phyloP scores from a whole-genome alignment of 2,329 filamentous ascomycete genomes.

The Graphium sp. region DNA sequence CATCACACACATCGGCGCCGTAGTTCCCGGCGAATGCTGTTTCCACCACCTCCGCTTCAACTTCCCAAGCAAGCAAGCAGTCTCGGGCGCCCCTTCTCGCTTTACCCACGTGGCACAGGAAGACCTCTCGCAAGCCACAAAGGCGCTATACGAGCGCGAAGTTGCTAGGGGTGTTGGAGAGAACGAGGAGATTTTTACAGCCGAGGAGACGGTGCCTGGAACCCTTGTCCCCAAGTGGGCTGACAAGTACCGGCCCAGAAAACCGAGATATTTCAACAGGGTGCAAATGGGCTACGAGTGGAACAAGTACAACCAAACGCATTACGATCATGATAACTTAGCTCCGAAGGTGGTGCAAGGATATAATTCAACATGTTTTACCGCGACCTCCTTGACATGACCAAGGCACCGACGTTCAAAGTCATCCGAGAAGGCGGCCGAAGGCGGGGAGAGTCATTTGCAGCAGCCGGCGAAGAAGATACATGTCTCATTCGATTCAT shows the following conservation, averaged over 20 bases:
- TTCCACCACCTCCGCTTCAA: too few relatives aligned
- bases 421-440: conserved; percentile 89
- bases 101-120: conserved; percentile 56
- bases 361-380: conserved; percentile 99
- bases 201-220: conserved; percentile 63
- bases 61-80: conserved; percentile 16
- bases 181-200: conserved; percentile 89
- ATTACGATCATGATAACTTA: conserved; percentile 97
- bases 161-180: conserved; percentile 81
- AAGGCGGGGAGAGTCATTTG: conserved; percentile 79
- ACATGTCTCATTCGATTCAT: conserved; percentile 94
- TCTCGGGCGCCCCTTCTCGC: conserved; percentile 42
- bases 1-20: too few relatives aligned
- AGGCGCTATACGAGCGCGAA: conserved; percentile 81
- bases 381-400: conserved; percentile 87
- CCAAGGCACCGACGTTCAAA: conserved; percentile 85
- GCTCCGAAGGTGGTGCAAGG: conserved; percentile 96
- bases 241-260: conserved; percentile 71
- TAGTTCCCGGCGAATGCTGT: too few relatives aligned
- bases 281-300: conserved; percentile 99
- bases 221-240: conserved; percentile 59
- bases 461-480: conserved; percentile 87
- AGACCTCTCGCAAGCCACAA: conserved; percentile 75
- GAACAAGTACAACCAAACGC: conserved; percentile 99
- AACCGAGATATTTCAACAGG: conserved; percentile 93